These are phyloP conservation scores for Martensiomyces pterosporus DNA, from an alignment of 192 early-diverging fungal genomes.

Conservation along the genomic window DNA sequence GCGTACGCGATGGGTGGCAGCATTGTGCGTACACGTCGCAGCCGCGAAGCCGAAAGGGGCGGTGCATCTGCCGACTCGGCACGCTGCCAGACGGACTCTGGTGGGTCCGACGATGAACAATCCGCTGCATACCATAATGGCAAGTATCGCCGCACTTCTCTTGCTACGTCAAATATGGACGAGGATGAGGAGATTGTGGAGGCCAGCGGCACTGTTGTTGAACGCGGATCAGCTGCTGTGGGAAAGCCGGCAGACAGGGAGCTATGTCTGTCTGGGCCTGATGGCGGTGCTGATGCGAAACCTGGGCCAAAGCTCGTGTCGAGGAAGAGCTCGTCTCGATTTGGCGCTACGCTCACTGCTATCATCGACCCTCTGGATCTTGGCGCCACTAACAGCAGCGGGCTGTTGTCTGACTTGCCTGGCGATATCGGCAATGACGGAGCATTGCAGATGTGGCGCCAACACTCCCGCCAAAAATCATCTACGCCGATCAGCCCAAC, in stretches of 20 bases:
- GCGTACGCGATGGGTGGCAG: conserved; percentile 41
- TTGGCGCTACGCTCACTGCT: conserved; percentile 38
- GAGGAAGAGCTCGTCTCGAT: conserved; percentile 41
- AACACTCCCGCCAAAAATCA: no score
- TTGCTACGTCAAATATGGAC: conserved; percentile 1
- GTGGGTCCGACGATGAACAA: conserved; percentile 3
- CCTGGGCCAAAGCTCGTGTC: conserved; percentile 31
- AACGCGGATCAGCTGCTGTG: not conserved
- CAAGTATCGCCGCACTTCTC: conserved; percentile 3
- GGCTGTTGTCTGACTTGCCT: not conserved
- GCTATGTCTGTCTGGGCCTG: not conserved
- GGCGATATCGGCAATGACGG: no score
- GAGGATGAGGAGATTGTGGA: conserved; percentile 42
- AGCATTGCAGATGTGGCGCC: no score
- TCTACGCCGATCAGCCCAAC: not conserved
- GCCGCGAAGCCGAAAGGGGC: conserved; percentile 11
- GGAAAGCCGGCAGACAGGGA: not conserved
- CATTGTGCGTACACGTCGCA: conserved; percentile 38
- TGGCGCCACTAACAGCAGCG: not conserved
- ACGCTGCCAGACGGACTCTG: conserved; percentile 1
- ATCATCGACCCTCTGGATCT: conserved; percentile 9
- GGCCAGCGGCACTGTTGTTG: conserved; percentile 28
- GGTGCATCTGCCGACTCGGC: not conserved
- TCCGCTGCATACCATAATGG: conserved; percentile 9
- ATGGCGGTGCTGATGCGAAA: not conserved